Evolutionary conservation across 805 yeast species (phyloP), one percentile per base, ranked within the genome.

Genomic region (Starmerella bacillaris): DNA sequence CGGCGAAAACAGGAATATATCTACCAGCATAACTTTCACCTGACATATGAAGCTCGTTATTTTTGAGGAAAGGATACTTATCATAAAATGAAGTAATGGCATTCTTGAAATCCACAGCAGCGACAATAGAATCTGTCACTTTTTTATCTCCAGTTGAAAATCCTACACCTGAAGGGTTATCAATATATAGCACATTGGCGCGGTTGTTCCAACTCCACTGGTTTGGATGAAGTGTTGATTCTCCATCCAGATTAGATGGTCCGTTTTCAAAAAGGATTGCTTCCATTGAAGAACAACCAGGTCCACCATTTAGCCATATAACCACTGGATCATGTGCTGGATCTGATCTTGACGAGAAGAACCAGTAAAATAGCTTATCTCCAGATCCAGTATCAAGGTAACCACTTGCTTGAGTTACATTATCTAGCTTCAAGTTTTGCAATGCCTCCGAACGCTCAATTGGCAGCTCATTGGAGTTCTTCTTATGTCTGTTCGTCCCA

Each of bases 21-120:
- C 82, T 92, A 34, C 95, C 94, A 15, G 86, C 94, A 51, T 84
- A 83, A 6, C 92, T 77, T 54, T 83, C 94, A 46, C 94, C 94
- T 30, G 94, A 76, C 53, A 83, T 78, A 56, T 82, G 93, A 68
- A 83, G 78, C 33, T 65, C 64, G 38, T 39, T 31, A 37, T 64
- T 56, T 21, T 62, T 50, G 53, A 72, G 72, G 50, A 79, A 68
- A 24, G 94, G 92, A 65, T 79, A 82, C 49, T 73, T 72, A 53
- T 73, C 69, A 66, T 74, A 86, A 60, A 86, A 84, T 45, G 83
- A 61, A 47, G 74, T 74, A 51, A 86, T 63, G 54, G 89, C 83
- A 1, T 82, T 75, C 50, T 71, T 79, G 15, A 83, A 92, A 51
- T 86, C 96, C 50, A 68, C 68, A 27, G 82, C 92, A 21, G 95